These are phyloP conservation scores for Arabidopsis thaliana DNA, from an alignment of 345 rosid species.

Conservation along the genomic window DNA sequence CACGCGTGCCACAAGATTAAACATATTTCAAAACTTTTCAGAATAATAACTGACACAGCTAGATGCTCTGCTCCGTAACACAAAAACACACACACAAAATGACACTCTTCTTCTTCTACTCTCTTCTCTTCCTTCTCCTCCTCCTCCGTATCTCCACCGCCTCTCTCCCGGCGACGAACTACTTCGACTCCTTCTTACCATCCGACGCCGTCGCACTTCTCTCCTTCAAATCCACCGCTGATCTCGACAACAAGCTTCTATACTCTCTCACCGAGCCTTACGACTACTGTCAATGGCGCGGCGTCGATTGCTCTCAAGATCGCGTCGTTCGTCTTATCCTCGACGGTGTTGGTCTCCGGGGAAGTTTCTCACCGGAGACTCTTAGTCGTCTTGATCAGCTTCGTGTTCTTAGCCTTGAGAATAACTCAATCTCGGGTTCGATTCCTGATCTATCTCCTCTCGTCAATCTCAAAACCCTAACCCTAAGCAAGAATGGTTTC, in stretches of 20 bases:
- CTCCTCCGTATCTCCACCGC: constrained; percentile 40
- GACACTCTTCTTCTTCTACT: constrained; percentile 38
- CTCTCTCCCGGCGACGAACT: constrained; percentile 43
- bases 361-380: constrained; percentile 60
- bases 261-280: constrained; percentile 77
- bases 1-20: constrained; percentile 27
- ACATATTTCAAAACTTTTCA: constrained; percentile 5
- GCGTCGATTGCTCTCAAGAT: constrained; percentile 77
- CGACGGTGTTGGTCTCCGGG: constrained; percentile 58
- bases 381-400: constrained; percentile 87
- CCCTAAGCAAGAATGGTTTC: constrained; percentile 57
- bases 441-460: constrained; percentile 80
- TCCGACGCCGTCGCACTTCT: constrained; percentile 80
- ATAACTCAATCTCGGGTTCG: constrained; percentile 87
- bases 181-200: constrained; percentile 54
- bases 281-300: constrained; percentile 96
- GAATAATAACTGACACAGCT: constrained; percentile 40
- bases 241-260: constrained; percentile 70
- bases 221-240: constrained; percentile 83
- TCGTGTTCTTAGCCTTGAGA: constrained; percentile 70
- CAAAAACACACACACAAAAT: constrained; percentile 33
- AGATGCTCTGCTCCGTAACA: constrained; percentile 42
- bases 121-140: constrained; percentile 34
- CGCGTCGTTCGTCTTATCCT: constrained; percentile 75
- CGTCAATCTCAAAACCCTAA: constrained; percentile 63